Conservation (phyloP, 345 rosid species). For the Hevea brasiliensis region DNA sequence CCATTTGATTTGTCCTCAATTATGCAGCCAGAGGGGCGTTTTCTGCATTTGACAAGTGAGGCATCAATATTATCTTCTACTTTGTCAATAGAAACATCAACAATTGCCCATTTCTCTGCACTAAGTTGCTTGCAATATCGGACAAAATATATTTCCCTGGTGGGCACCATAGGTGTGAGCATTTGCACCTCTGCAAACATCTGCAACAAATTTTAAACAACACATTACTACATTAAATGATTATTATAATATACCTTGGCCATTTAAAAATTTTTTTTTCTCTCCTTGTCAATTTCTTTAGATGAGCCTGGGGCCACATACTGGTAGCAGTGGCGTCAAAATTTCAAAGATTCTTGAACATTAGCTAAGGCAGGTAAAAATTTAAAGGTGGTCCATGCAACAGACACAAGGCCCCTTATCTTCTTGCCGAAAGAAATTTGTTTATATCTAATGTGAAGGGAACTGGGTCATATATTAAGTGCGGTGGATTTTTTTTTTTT, state of each 20-base stretch:
- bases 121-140: conserved; percentile 76
- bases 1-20: conserved; percentile 86
- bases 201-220: conserved; percentile 36
- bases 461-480: not conserved
- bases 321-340: not conserved
- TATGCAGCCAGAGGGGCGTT: conserved; percentile 97
- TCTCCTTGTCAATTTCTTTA: too few species aligned
- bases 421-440: not conserved
- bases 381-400: too few species aligned
- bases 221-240: too few species aligned
- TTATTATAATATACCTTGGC: too few species aligned
- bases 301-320: too few species aligned
- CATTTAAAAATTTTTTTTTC: too few species aligned
- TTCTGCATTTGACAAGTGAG: conserved; percentile 75
- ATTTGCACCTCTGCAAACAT: conserved; percentile 96
- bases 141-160: conserved; percentile 88
- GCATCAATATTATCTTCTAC: conserved; percentile 84
- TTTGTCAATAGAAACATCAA: conserved; percentile 82
- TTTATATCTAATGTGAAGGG: not conserved
- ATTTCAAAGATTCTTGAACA: not conserved
- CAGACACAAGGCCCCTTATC: too few species aligned
- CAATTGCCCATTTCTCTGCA: conserved; percentile 87
- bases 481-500: not conserved
- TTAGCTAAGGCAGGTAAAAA: too few species aligned
- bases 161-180: conserved; percentile 90